Evolutionary conservation across 768 basidiomycete species (phyloP), one percentile per base, ranked within the genome.

Genomic region (Pleurotus djamor): DNA sequence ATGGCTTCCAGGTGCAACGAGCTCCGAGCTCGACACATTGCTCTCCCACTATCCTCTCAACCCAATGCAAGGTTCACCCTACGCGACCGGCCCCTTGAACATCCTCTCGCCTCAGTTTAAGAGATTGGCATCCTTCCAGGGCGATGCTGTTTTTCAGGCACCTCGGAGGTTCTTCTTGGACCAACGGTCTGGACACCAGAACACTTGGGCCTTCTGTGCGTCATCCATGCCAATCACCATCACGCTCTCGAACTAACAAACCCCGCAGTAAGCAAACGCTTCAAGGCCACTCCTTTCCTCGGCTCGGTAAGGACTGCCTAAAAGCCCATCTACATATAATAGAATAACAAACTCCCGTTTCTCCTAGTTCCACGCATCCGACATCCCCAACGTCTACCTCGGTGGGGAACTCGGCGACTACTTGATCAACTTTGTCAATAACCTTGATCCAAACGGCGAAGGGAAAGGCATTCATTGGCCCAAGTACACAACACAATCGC

Each of bases 391-490:
- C 8, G 50, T 71, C 12, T 78, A 71, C 52, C 52, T 48, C 0
- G 65, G 59, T 0, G 64, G 63, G 8, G 73, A 77, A 48, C 59
- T 78, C 59, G 58, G 71, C 8, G 72, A 74, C 61, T 72, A 71
- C 52, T 60, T 77, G 14, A 68, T 77, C 59, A 68, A 72, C 63
- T 77, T 78, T 60, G 68, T 64, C 8, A 66, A 61, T 45, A 70
- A 63, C 6, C 69, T 74, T 48, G 64, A 78, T 63, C 79, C 70
- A 0, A 79, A 79, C 60, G 69, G 59, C 34, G 10, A 59, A 64
- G 4, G 66, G 65, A 44, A 35, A 69, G 74, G 72, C 28, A 36
- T 28, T 28, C 35, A 58, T 5, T 77, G 76, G 76, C 76, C 76
- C 0, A 64, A 65, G 36, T 77, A 75, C 35, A 63, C 50, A 6